Base-by-base conservation (phyloP, 2,329 filamentous ascomycete genomes). In the Thyridium curvatum region DNA sequence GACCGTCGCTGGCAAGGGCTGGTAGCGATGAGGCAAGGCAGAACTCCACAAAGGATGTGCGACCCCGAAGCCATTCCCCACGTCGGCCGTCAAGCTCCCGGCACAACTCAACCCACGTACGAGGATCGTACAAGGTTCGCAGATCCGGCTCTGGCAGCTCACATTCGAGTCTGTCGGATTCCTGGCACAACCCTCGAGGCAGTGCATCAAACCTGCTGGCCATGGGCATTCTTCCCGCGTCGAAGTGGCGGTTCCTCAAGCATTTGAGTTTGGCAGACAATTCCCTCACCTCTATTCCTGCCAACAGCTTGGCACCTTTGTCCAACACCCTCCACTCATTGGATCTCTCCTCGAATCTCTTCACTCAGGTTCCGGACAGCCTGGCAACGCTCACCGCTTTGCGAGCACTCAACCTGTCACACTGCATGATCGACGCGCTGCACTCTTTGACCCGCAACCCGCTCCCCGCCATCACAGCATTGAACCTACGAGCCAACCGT, bases 341-440 rank as follows among this genome's bases (percentile, higher is more conserved):
- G 39, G 93, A 98, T 58, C 69, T 98, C 34, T 97, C 93, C 1
- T 82, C 81, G 37, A 98, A 98, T 54, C 78, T 95, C 26, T 94
- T 98, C 60, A 82, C 80, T n/a, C 86, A 96, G 59, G 84, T 97
- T 39, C 93, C 93, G 1, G 93, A 97, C 59, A 93, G 86, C 52
- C 68, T 98, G 41, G 84, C 90, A 12, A 86, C 79, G 9, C 69
- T 98, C 41, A 89, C 88, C 15, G 84, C 88, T 18, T 74, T 98
- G n/a, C 82, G 90, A 47, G 90, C 93, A 17, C 68, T 98, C 39
- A 97, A 98, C 53, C 72, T 98, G 18, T 94, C 91, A 4, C 86
- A 94, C 53, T 97, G 91, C 71, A 96, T 97, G 90, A 97, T 98
- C 46, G 86, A 91, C 51, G 93, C 89, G 13, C 71, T 98, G 40